A percentile compares a stretch with the other conserved stretches of the same genome.
phyloP scores from a whole-genome alignment of 1,284 basidiomycete species.

The Ceratobasidium sp. region DNA sequence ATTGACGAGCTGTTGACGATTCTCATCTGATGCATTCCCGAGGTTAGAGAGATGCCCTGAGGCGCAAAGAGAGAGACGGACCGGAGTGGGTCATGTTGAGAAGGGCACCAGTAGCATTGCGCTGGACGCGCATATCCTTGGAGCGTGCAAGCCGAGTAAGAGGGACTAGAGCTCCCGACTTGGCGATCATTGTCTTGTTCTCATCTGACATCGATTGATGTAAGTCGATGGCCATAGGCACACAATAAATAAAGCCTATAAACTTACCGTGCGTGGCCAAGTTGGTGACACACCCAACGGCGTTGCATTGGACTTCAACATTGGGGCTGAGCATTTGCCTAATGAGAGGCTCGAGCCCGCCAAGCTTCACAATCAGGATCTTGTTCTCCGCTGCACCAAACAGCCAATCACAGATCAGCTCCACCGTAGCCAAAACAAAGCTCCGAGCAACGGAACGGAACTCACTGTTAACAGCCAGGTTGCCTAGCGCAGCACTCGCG shows the following conservation, averaged over 20 bases:
- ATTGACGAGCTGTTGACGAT: conserved; percentile 97
- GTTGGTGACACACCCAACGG: conserved; percentile 99
- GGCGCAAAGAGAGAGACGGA: conserved; percentile 56
- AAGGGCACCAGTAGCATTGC: conserved; percentile 97
- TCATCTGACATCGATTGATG: conserved; percentile 69
- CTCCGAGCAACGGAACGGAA: conserved; percentile 47
- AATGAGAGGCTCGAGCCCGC: conserved; percentile 97
- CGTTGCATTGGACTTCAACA: conserved; percentile 99
- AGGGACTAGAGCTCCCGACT: conserved; percentile 97
- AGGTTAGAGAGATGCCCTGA: conserved; percentile 21
- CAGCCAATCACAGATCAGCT: conserved; percentile 46
- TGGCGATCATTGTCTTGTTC: conserved; percentile 99
- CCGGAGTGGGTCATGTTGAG: conserved; percentile 99
- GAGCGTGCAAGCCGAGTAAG: conserved; percentile 96
- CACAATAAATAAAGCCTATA: conserved; percentile 45
- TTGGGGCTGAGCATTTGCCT: conserved; percentile 99
- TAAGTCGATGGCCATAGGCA: background rate
- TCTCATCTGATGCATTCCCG: conserved; percentile 78
- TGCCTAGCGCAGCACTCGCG: conserved; percentile 97
- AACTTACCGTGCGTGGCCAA: conserved; percentile 92
- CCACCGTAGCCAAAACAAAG: conserved; percentile 22
- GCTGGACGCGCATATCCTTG: conserved; percentile 99
- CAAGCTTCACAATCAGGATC: conserved; percentile 96
- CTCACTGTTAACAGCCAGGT: conserved; percentile 97
- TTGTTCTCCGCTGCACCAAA: conserved; percentile 90